Conservation (phyloP, 2,329 filamentous ascomycete genomes). For the Cercospora sp. region DNA sequence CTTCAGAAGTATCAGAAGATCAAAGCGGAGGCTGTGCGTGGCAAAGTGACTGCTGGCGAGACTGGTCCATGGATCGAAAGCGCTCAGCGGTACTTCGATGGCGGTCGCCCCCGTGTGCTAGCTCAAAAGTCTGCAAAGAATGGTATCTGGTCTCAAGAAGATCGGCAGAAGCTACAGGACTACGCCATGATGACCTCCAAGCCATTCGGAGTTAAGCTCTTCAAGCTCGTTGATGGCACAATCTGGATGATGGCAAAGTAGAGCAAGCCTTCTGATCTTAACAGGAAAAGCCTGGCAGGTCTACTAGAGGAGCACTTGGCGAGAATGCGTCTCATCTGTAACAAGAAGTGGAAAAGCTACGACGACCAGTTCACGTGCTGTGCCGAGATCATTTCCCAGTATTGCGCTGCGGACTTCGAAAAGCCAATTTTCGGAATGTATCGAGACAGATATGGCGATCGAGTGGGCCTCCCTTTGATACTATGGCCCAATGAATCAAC, state of each 20-base stretch:
- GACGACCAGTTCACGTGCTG: background rate
- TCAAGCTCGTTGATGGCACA: too few relatives aligned
- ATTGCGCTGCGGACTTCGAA: background rate
- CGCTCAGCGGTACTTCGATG: too few relatives aligned
- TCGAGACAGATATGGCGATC: background rate
- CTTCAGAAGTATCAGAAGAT: too few relatives aligned
- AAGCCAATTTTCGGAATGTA: background rate
- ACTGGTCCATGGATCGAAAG: too few relatives aligned
- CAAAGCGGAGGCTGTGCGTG: too few relatives aligned
- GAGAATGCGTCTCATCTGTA: background rate
- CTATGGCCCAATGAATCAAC: background rate
- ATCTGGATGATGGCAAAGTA: background rate
- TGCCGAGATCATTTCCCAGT: background rate
- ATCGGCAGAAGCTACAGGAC: too few relatives aligned
- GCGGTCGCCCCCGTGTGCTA: too few relatives aligned
- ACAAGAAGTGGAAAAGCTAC: background rate
- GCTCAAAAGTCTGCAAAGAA: too few relatives aligned
- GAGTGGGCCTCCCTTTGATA: background rate
- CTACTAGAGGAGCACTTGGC: background rate
- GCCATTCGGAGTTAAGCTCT: too few relatives aligned
- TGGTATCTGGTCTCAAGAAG: too few relatives aligned
- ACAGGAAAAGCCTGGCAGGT: background rate
- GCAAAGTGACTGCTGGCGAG: too few relatives aligned
- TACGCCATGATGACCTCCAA: too few relatives aligned
- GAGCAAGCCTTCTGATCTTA: background rate